phyloP scores from a whole-genome alignment of 2,329 filamentous ascomycete genomes.

The Neurospora sp. region DNA sequence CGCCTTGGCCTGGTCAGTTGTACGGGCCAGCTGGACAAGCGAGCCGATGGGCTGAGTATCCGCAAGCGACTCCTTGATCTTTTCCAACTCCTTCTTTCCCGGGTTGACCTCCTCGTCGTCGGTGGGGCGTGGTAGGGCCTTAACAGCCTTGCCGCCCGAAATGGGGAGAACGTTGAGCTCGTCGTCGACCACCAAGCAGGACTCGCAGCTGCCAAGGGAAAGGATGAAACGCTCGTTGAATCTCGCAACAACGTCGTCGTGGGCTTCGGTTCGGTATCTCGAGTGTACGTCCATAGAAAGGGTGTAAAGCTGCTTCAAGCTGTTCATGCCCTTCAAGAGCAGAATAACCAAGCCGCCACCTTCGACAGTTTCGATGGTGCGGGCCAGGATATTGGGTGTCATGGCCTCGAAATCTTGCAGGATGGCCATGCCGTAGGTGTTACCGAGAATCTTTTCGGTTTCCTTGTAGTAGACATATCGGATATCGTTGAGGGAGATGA shows the following conservation, averaged over 20 bases:
- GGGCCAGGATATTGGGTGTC: conserved; percentile 90
- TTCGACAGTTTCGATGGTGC: conserved; percentile 95
- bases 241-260: conserved; percentile 85
- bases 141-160: conserved; percentile 86
- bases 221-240: conserved; percentile 98
- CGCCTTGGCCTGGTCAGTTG: conserved; percentile 91
- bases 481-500: conserved; percentile 92
- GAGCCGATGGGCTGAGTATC: conserved; percentile 82
- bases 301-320: conserved; percentile 93
- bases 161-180: conserved; percentile 96
- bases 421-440: conserved; percentile 98
- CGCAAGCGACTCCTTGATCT: conserved; percentile 76
- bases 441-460: conserved; percentile 95
- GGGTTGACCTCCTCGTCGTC: conserved; percentile 63
- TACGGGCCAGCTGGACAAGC: conserved; percentile 75
- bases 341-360: conserved; percentile 87
- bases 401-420: conserved; percentile 96
- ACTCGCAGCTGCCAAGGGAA: conserved; percentile 88
- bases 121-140: conserved; percentile 67
- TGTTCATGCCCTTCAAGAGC: conserved; percentile 91
- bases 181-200: conserved; percentile 92
- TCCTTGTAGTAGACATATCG: conserved; percentile 99
- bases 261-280: conserved; percentile 90
- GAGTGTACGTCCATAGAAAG: conserved; percentile 97
- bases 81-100: conserved; percentile 66